Percentiles rank a stretch among this genome's conserved stretches.
Evolutionary conservation across 176 grass and related monocot species (phyloP).

Genomic region (Lolium multiflorum): DNA sequence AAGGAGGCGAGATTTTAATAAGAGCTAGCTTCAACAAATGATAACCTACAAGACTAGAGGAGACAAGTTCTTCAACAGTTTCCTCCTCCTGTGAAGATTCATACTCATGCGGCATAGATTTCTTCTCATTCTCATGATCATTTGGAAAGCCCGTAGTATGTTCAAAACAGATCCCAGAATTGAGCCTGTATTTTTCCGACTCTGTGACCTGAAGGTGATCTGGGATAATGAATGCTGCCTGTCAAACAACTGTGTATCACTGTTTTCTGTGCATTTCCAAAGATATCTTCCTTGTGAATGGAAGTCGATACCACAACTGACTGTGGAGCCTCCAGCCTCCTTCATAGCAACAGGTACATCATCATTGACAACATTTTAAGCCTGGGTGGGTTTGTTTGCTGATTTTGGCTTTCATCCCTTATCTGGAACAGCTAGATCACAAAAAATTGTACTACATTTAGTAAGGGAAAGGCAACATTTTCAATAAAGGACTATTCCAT

Average conservation of each 20-base stretch:
- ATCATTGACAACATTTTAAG: conserved; percentile 41
- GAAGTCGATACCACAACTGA: conserved; percentile 45
- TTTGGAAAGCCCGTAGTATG: too few species aligned
- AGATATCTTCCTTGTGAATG: conserved; percentile 34
- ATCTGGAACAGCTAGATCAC: conserved; percentile 57
- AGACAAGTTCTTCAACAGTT: too few species aligned
- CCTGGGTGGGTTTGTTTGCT: conserved; percentile 38
- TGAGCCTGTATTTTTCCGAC: conserved; percentile 75
- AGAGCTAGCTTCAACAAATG: too few species aligned
- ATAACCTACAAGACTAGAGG: too few species aligned
- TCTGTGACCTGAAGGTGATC: conserved; percentile 85
- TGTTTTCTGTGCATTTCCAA: conserved; percentile 50
- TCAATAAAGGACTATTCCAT: not conserved
- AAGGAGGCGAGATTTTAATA: too few species aligned
- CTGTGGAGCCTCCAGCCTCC: conserved; percentile 24
- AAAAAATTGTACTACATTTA: conserved; percentile 8
- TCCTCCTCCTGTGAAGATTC: too few species aligned
- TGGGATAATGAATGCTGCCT: conserved; percentile 85
- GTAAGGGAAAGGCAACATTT: conserved; percentile 4
- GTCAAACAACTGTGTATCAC: conserved; percentile 48
- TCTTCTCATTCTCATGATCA: too few species aligned
- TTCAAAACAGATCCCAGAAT: conserved; percentile 55
- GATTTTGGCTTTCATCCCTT: conserved; percentile 95
- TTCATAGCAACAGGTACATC: conserved; percentile 41
- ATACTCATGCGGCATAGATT: too few species aligned